Percentiles rank a stretch among this genome's conserved stretches.
phyloP scores from a whole-genome alignment of 257 asterid genomes.

The Capsicum rhomboideum region DNA sequence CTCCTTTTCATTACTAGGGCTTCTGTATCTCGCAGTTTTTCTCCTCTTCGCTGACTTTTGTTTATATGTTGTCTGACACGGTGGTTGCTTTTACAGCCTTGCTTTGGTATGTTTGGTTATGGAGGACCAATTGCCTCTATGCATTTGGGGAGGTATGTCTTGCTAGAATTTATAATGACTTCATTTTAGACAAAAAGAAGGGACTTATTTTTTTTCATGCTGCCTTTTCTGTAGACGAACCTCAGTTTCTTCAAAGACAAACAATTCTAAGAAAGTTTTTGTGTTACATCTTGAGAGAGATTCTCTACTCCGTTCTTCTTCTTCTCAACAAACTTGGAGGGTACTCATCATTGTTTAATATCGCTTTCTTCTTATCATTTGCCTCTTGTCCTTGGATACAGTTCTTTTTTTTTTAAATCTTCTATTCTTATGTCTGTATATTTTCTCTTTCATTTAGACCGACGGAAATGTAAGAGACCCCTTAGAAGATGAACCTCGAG shows the following conservation, averaged over 20 bases:
- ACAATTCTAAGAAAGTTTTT: slow-evolving; percentile 41
- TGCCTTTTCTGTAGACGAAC: slow-evolving; percentile 32
- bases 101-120: slow-evolving; percentile 78
- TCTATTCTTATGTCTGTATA: neutral
- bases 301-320: slow-evolving; percentile 41
- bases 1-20: neutral
- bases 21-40: neutral
- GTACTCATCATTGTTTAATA: slow-evolving; percentile 16
- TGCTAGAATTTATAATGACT: neutral
- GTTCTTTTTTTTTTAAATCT: neutral
- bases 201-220: neutral
- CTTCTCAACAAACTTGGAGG: slow-evolving; percentile 50
- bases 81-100: slow-evolving; percentile 47
- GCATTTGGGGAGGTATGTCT: slow-evolving; percentile 66
- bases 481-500: slow-evolving; percentile 19
- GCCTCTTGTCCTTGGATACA: neutral
- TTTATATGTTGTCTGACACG: neutral
- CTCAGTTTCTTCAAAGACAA: slow-evolving; percentile 58
- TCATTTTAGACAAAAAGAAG: neutral
- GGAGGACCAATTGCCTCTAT: slow-evolving; percentile 79
- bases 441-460: slow-evolving; percentile 26
- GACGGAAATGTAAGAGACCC: slow-evolving; percentile 64
- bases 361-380: neutral
- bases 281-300: slow-evolving; percentile 53
- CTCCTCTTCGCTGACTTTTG: neutral